Evolutionary conservation across 352 stramenopile species (phyloP).

Genomic region (Discostella stelligera): DNA sequence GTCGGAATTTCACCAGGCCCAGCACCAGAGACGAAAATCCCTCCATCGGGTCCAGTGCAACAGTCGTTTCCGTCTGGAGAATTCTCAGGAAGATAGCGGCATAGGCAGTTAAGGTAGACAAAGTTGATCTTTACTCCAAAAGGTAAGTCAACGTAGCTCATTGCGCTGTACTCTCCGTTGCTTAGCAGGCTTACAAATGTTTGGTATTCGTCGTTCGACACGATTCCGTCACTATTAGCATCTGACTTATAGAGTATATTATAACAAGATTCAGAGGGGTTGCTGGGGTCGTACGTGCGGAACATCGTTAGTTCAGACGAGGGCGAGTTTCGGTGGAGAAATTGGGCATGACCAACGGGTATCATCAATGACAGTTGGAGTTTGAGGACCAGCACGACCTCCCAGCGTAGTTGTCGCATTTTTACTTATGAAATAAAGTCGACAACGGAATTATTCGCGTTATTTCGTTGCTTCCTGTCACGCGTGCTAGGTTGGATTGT

Average conservation of each 20-base stretch:
- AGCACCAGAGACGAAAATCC: slow-evolving; percentile 48
- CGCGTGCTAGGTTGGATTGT: no score
- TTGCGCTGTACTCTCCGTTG: slow-evolving; percentile 34
- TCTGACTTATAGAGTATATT: slow-evolving; percentile 56
- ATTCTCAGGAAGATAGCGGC: slow-evolving; percentile 13
- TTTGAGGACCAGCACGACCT: background rate
- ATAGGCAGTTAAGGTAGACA: slow-evolving; percentile 68
- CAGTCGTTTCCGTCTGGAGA: background rate
- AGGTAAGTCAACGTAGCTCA: slow-evolving; percentile 55
- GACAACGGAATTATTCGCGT: no score
- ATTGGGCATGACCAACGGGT: background rate
- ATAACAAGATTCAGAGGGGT: slow-evolving; percentile 49
- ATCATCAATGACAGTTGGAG: background rate
- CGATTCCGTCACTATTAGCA: slow-evolving; percentile 50
- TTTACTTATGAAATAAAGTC: no score
- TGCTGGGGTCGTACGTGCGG: slow-evolving; percentile 37
- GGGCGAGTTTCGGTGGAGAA: background rate
- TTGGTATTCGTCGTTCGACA: slow-evolving; percentile 63
- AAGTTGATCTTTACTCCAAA: slow-evolving; percentile 68
- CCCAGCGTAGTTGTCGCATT: background rate
- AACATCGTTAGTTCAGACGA: background rate
- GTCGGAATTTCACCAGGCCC: slow-evolving; percentile 30
- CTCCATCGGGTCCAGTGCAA: slow-evolving; percentile 19
- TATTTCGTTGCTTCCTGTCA: no score
- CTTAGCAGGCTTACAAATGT: slow-evolving; percentile 51